A percentile compares a stretch with the other conserved stretches of the same genome.
phyloP scores from a whole-genome alignment of 208 protist genomes.

The Porcisia hertigi region DNA sequence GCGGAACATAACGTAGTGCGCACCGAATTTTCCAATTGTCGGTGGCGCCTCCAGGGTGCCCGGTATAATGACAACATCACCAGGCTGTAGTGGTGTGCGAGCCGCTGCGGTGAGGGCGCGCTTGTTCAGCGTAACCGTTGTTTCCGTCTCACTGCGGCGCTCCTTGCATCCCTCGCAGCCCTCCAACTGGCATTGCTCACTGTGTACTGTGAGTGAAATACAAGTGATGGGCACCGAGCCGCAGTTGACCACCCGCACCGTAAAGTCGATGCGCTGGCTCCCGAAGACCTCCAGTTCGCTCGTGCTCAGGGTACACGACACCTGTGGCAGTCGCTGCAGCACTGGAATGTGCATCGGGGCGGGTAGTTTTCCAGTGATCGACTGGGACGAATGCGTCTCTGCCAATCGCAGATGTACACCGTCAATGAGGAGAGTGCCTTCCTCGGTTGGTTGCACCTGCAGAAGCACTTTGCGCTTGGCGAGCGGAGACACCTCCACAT shows the following conservation, averaged over 20 bases:
- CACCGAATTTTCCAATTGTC: conserved; percentile 45
- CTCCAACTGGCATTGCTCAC: conserved; percentile 81
- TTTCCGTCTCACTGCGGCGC: conserved; percentile 35
- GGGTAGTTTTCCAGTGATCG: conserved; percentile 36
- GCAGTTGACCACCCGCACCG: conserved; percentile 72
- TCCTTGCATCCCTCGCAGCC: conserved; percentile 84
- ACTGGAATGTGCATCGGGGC: conserved; percentile 66
- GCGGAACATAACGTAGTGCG: conserved; percentile 79
- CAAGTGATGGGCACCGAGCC: conserved; percentile 59
- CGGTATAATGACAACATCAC: conserved; percentile 62
- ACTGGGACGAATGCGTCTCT: conserved; percentile 40
- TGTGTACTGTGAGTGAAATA: conserved; percentile 80
- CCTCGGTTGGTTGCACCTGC: conserved; percentile 64
- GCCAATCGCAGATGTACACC: conserved; percentile 55
- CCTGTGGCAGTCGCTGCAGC: conserved; percentile 68
- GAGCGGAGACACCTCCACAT: conserved; percentile 52
- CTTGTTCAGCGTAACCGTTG: conserved; percentile 59
- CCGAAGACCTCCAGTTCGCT: conserved; percentile 84
- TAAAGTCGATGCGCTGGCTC: conserved; percentile 71
- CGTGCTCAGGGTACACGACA: conserved; percentile 71
- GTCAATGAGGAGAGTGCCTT: conserved; percentile 68
- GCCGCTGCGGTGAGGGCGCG: conserved; percentile 39
- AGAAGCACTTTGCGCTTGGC: conserved; percentile 56
- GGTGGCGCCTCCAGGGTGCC: conserved; percentile 58
- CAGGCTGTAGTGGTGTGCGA: conserved; percentile 51